Evolutionary conservation across 2,329 filamentous ascomycete species (phyloP), one percentile per base, ranked within the genome.

Genomic region (Ramularia endophylla): DNA sequence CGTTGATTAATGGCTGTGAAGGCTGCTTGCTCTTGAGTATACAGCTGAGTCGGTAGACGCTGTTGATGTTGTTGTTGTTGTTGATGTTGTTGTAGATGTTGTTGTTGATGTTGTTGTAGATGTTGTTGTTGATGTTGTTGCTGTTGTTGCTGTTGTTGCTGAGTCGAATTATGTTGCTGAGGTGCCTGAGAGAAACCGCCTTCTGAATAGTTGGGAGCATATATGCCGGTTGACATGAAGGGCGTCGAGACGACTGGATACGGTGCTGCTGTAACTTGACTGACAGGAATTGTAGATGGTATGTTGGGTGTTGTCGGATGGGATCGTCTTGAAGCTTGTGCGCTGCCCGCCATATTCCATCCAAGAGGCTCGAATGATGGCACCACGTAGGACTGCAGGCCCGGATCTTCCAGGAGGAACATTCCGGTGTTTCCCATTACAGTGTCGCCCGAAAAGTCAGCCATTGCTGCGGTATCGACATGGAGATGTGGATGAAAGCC

Each of bases 371-470:
- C 47, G 36, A 60, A 60, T 9, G 53, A 33, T 5, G 46, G 41
- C 8, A 47, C 50, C 6, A 44, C 43, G 33, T 48, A 50, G 8
- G 53, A 49, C 29, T 72, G 69, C 22, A 71, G 51, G 6, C 67
- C 67, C 11, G 62, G 55, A 42, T 72, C 69, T 48, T 73, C 70
- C 19, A 72, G 61, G 1, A 71, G 56, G 28, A 68, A 57, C 68
- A 72, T 71, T 4, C 69, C 67, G 2, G 65, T 68, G 36, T 65
- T 64, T 12, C 67, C 65, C 70, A 72, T 72, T 11, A 72, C 65
- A 1, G 61, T 58, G 33, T 69, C 65, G 15, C 44, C 47, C 20
- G 52, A 52, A 37, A 59, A 53, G 37, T 56, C 53, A n/a, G 34
- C 42, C 50, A 52, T 50, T 11, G 51, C 51, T 4, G 52, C 48